Evolutionary conservation across 2,329 filamentous ascomycete species (phyloP).

Genomic region (Pseudopyrenochaeta lycopersici): DNA sequence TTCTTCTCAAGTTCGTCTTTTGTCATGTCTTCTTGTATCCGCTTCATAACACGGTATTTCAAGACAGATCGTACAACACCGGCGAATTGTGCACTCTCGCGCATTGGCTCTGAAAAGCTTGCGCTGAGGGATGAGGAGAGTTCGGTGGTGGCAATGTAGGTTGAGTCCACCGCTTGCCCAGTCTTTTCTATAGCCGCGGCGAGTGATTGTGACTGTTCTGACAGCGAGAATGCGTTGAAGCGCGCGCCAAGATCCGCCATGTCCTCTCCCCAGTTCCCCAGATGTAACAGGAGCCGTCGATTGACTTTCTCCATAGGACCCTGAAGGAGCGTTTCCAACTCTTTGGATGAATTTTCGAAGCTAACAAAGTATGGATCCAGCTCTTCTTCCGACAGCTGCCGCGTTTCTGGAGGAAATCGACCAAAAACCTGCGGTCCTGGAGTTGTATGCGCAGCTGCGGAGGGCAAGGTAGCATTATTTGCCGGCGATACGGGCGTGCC

Average conservation of each 20-base stretch:
- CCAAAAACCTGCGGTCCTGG: conserved; percentile 72
- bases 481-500: conserved; percentile 66
- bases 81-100: conserved; percentile 96
- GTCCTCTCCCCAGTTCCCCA: conserved; percentile 84
- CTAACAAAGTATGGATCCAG: conserved; percentile 95
- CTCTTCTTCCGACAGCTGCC: conserved; percentile 83
- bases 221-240: conserved; percentile 96
- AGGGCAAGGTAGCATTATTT: conserved; percentile 58
- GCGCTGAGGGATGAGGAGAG: conserved; percentile 87
- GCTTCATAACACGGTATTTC: conserved; percentile 88
- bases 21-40: conserved; percentile 97
- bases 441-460: conserved; percentile 64
- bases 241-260: conserved; percentile 93
- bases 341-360: conserved; percentile 90
- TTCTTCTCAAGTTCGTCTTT: conserved; percentile 93
- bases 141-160: conserved; percentile 95
- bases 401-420: conserved; percentile 82
- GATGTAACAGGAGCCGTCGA: conserved; percentile 83
- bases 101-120: conserved; percentile 96
- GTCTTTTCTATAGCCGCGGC: conserved; percentile 93
- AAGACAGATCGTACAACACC: conserved; percentile 90
- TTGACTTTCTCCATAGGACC: conserved; percentile 98
- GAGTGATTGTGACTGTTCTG: conserved; percentile 87
- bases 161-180: conserved; percentile 93
- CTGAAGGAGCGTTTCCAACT: conserved; percentile 85